Conservation (phyloP, 495 filamentous ascomycete species). For the Aspergillus homomorphus region DNA sequence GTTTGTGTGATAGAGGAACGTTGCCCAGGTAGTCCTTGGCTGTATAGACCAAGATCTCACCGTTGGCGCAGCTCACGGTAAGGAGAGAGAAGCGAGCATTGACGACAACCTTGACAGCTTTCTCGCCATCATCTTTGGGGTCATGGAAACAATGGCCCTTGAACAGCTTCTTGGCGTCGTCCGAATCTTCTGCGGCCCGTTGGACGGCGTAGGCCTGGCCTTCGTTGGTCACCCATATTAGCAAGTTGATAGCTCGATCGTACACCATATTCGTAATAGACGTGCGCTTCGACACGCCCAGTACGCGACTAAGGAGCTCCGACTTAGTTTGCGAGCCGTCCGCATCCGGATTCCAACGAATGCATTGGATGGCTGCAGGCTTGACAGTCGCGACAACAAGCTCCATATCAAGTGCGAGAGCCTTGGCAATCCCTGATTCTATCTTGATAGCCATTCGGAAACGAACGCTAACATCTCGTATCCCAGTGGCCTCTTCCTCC, state of each 20-base stretch:
- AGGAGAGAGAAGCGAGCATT: conserved; percentile 94
- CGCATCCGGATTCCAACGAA: conserved; percentile 85
- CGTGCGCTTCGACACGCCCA: conserved; percentile 74
- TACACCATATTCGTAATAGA: conserved; percentile 84
- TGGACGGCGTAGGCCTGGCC: conserved; percentile 93
- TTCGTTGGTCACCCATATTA: conserved; percentile 88
- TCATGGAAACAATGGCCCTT: conserved; percentile 86
- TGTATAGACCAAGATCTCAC: conserved; percentile 79
- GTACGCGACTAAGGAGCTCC: conserved; percentile 82
- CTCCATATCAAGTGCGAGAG: conserved; percentile 89
- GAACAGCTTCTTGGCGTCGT: conserved; percentile 64
- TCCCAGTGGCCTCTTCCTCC: conserved; percentile 67
- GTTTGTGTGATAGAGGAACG: conserved; percentile 82
- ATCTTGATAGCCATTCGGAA: conserved; percentile 99
- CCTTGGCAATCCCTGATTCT: conserved; percentile 86
- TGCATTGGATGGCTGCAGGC: conserved; percentile 92
- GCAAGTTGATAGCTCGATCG: conserved; percentile 95
- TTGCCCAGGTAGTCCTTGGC: conserved; percentile 91
- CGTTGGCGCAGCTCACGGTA: conserved; percentile 78
- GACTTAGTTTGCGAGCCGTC: conserved; percentile 83
- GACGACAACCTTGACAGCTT: conserved; percentile 72
- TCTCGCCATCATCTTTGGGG: conserved; percentile 55
- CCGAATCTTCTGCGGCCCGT: conserved; percentile 45
- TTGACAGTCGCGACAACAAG: conserved; percentile 90
- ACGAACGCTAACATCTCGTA: conserved; percentile 80